A percentile compares a stretch with the other conserved stretches of the same genome.
phyloP scores from a whole-genome alignment of 305 asterid species.

The Striga hermonthica region DNA sequence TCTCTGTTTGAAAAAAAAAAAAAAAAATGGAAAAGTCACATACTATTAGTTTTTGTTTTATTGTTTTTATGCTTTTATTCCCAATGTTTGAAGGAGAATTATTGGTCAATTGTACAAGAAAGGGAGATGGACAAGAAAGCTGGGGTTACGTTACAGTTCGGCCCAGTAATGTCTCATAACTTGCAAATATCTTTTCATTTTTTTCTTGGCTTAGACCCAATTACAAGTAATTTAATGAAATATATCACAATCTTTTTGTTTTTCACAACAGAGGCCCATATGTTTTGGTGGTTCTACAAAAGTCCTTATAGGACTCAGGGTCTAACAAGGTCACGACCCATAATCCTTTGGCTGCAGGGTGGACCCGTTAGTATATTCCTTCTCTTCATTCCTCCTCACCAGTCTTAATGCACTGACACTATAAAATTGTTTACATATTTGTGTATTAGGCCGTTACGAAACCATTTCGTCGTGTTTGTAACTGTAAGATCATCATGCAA shows the following conservation, averaged over 20 bases:
- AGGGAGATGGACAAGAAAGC: conserved; percentile 62
- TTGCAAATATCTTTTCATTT: not conserved
- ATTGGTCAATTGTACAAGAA: conserved; percentile 34
- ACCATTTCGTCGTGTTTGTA: too few relatives aligned
- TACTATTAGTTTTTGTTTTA: conserved; percentile 32
- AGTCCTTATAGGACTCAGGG: conserved; percentile 74
- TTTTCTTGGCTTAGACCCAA: not conserved
- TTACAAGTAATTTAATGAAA: not conserved
- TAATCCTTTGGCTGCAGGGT: conserved; percentile 96
- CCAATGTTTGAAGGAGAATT: conserved; percentile 33
- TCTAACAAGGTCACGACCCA: conserved; percentile 87
- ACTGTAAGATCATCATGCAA: too few relatives aligned
- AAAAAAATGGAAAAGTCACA: conserved; percentile 39
- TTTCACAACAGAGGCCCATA: conserved; percentile 72
- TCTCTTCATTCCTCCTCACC: too few relatives aligned
- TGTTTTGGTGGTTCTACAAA: conserved; percentile 94
- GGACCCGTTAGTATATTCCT: conserved; percentile 80
- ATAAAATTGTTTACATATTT: not conserved
- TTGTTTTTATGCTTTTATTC: conserved; percentile 28
- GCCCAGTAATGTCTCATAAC: conserved; percentile 43
- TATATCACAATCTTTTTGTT: not conserved
- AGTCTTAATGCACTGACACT: too few relatives aligned
- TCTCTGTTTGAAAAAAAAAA: conserved; percentile 2
- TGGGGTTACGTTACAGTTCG: conserved; percentile 89
- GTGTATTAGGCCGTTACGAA: too few relatives aligned